Evolutionary conservation across 306 rosid species (phyloP).

Genomic region (Geum urbanum): DNA sequence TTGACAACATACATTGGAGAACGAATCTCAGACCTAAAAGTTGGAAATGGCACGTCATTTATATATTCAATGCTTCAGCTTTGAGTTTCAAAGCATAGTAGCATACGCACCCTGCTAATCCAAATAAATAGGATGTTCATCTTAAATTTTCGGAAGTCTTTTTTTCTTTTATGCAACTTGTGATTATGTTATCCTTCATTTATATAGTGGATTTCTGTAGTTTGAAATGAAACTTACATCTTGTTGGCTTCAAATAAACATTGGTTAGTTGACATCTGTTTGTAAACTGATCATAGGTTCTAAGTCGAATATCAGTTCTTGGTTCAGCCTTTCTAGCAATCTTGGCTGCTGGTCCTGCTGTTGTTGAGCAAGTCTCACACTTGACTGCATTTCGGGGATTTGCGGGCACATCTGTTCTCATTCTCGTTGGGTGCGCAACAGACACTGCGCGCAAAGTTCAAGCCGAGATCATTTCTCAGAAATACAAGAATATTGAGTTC

Average conservation of each 20-base stretch:
- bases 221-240: conserved; percentile 11
- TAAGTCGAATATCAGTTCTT: conserved; percentile 89
- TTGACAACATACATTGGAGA: conserved; percentile 87
- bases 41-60: conserved; percentile 78
- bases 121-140: not conserved
- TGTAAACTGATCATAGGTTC: conserved; percentile 60
- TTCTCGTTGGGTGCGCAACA: conserved; percentile 93
- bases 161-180: not conserved
- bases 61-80: not conserved
- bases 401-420: conserved; percentile 95
- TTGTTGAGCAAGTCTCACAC: conserved; percentile 80
- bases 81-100: not conserved
- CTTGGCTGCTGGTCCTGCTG: conserved; percentile 90
- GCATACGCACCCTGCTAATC: not conserved
- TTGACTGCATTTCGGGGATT: conserved; percentile 91
- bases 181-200: not conserved
- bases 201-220: not conserved
- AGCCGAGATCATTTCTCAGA: conserved; percentile 91
- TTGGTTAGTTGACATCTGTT: conserved; percentile 14
- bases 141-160: not conserved
- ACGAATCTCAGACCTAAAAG: conserved; percentile 82
- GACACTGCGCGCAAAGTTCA: conserved; percentile 95
- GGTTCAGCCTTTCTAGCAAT: conserved; percentile 89
- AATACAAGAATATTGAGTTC: conserved; percentile 89
- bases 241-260: not conserved